A percentile compares a stretch with the other conserved stretches of the same genome.
phyloP scores from a whole-genome alignment of 2,329 filamentous ascomycete genomes.

The Leptographium radiaticola region DNA sequence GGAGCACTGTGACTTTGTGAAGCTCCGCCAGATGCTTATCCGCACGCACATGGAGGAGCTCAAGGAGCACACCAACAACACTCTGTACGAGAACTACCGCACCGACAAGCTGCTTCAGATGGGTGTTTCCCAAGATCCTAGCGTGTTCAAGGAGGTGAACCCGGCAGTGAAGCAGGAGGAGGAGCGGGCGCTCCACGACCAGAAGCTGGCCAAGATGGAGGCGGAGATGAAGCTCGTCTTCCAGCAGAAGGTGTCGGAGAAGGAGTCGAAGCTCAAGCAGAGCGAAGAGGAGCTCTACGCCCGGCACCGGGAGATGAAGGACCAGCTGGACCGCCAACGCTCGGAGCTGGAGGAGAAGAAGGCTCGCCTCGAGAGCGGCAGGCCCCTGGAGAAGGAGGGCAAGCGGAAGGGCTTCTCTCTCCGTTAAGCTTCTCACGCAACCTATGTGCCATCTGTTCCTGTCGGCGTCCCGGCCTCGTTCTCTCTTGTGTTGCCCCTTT shows the following conservation, averaged over 20 bases:
- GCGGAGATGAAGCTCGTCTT: slow-evolving; percentile 99
- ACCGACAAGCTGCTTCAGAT: slow-evolving; percentile 98
- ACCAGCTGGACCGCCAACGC: slow-evolving; percentile 92
- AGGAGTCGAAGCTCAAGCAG: slow-evolving; percentile 99
- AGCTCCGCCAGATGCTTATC: slow-evolving; percentile 99
- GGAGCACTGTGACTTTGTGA: slow-evolving; percentile 99
- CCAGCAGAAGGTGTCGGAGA: slow-evolving; percentile 99
- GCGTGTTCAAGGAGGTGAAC: slow-evolving; percentile 99
- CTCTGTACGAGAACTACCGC: slow-evolving; percentile 93
- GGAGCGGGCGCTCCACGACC: slow-evolving; percentile 93
- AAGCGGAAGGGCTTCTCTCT: slow-evolving; percentile 99
- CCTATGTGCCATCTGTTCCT: not conserved
- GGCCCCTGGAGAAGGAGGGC: slow-evolving; percentile 92
- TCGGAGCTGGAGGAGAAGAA: slow-evolving; percentile 98
- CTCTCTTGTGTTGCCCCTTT: slow-evolving; percentile 13
- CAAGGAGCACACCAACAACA: slow-evolving; percentile 99
- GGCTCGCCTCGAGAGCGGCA: slow-evolving; percentile 80
- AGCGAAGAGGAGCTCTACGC: slow-evolving; percentile 98
- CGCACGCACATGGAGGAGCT: slow-evolving; percentile 99
- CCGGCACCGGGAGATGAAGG: slow-evolving; percentile 98
- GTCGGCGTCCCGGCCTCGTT: slow-evolving; percentile 7
- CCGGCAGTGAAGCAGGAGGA: slow-evolving; percentile 99
- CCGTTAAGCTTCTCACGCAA: slow-evolving; percentile 47
- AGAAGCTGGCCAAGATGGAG: slow-evolving; percentile 99
- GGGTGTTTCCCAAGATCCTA: slow-evolving; percentile 96